Percentiles rank a stretch among this genome's conserved stretches.
Evolutionary conservation across 768 basidiomycete genomes (phyloP).

Genomic region (Mrakia gelida): DNA sequence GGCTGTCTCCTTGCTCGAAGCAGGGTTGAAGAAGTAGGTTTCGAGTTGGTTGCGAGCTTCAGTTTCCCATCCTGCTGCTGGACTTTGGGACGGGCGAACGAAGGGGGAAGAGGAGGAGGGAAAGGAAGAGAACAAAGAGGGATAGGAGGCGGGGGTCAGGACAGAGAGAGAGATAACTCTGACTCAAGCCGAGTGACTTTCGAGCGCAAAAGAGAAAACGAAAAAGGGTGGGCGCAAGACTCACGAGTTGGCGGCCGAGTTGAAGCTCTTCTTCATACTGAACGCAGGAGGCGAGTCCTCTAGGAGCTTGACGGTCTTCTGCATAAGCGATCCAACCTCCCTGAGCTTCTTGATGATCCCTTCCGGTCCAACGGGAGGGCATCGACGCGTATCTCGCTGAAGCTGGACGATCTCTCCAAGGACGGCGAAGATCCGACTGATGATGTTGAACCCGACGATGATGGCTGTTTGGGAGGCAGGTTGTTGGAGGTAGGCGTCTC

Average conservation of each 20-base stretch:
- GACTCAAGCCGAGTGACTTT: no score
- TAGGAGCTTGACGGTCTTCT: conserved; percentile 68
- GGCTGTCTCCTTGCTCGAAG: conserved; percentile 76
- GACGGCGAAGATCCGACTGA: conserved; percentile 64
- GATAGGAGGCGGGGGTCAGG: background rate
- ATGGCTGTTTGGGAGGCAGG: conserved; percentile 81
- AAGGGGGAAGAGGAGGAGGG: background rate
- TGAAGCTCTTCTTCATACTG: conserved; percentile 53
- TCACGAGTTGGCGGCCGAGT: conserved; percentile 35
- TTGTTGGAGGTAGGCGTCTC: conserved; percentile 73
- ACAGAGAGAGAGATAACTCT: no score
- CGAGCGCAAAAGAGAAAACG: no score
- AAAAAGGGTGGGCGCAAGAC: background rate
- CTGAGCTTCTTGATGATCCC: conserved; percentile 51
- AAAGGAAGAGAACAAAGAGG: no score
- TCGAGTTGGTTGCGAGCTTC: conserved; percentile 82
- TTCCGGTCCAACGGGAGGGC: conserved; percentile 36
- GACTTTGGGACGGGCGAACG: background rate
- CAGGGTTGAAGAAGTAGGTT: conserved; percentile 87
- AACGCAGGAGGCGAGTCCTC: conserved; percentile 71
- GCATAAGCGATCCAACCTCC: conserved; percentile 75
- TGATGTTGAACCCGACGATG: conserved; percentile 82
- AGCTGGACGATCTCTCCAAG: conserved; percentile 36
- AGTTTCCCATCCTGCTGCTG: conserved; percentile 62
- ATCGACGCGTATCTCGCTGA: conserved; percentile 37